A percentile compares a stretch with the other conserved stretches of the same genome.
These are phyloP conservation scores for Mycena haematopus DNA, from an alignment of 768 basidiomycete genomes.

Conservation along the genomic window DNA sequence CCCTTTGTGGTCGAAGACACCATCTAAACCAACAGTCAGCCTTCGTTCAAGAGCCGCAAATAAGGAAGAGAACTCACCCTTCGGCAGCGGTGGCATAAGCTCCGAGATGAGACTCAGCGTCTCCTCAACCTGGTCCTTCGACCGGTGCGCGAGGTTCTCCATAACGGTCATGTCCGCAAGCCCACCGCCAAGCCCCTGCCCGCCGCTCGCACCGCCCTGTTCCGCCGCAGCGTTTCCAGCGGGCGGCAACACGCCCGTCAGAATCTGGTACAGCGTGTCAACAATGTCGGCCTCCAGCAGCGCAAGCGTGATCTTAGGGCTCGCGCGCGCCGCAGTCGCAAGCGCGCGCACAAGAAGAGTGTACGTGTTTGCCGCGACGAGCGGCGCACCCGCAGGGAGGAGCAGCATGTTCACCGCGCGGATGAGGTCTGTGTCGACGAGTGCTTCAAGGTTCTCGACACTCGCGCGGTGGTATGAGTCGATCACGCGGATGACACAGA, in stretches of 20 bases:
- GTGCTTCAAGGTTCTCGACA: slow-evolving; percentile 83
- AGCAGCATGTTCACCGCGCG: slow-evolving; percentile 86
- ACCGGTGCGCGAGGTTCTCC: slow-evolving; percentile 94
- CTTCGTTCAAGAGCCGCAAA: neutral
- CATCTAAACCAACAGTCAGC: slow-evolving; percentile 58
- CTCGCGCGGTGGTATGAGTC: slow-evolving; percentile 90
- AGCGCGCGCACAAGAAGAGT: slow-evolving; percentile 87
- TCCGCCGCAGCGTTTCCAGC: slow-evolving; percentile 57
- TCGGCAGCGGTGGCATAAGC: slow-evolving; percentile 90
- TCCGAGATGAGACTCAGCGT: slow-evolving; percentile 88
- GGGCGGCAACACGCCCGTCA: slow-evolving; percentile 92
- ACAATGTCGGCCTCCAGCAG: slow-evolving; percentile 93
- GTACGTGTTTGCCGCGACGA: slow-evolving; percentile 87
- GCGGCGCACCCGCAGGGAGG: slow-evolving; percentile 83
- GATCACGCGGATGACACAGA: slow-evolving; percentile 92
- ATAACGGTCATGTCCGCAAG: slow-evolving; percentile 97
- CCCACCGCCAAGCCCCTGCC: slow-evolving; percentile 86
- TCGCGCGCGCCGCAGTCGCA: slow-evolving; percentile 86
- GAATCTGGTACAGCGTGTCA: slow-evolving; percentile 90
- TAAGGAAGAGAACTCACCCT: slow-evolving; percentile 58
- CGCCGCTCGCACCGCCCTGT: slow-evolving; percentile 63
- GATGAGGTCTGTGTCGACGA: slow-evolving; percentile 82
- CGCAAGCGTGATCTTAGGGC: slow-evolving; percentile 84
- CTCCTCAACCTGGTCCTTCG: slow-evolving; percentile 98
- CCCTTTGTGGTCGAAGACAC: slow-evolving; percentile 90